These are phyloP conservation scores for Talaromyces funiculosus DNA, from an alignment of 2,329 filamentous ascomycete genomes.

Conservation along the genomic window DNA sequence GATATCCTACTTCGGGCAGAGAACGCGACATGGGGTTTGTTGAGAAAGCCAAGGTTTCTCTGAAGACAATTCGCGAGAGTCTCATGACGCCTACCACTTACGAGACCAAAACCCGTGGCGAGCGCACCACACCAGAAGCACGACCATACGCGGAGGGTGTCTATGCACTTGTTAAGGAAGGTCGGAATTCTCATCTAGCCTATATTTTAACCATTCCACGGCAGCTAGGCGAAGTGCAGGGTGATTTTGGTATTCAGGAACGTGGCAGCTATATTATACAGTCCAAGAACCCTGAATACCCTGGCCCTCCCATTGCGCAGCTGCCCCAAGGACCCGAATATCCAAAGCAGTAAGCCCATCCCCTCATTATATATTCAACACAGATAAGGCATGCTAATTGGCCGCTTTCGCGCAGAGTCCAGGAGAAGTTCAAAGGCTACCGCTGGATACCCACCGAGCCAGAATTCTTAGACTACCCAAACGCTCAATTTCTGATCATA, in stretches of 20 bases:
- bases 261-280: slow-evolving; percentile 74
- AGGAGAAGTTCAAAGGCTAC: slow-evolving; percentile 64
- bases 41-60: slow-evolving; percentile 62
- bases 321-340: slow-evolving; percentile 64
- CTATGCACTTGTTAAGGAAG: slow-evolving; percentile 71
- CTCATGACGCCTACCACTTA: slow-evolving; percentile 66
- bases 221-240: slow-evolving; percentile 65
- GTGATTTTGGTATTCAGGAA: slow-evolving; percentile 64
- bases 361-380: background rate
- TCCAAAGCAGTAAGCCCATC: slow-evolving; percentile 56
- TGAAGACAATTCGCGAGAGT: slow-evolving; percentile 64
- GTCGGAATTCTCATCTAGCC: slow-evolving; percentile 66
- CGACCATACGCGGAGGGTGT: slow-evolving; percentile 78
- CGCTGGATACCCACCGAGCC: slow-evolving; percentile 72
- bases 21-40: slow-evolving; percentile 80
- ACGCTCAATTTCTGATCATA: slow-evolving; percentile 72
- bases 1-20: slow-evolving; percentile 60
- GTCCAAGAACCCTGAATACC: slow-evolving; percentile 70
- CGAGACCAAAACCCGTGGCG: slow-evolving; percentile 68
- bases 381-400: background rate
- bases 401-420: slow-evolving; percentile 46
- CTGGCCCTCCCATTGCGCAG: slow-evolving; percentile 58
- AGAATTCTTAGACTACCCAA: slow-evolving; percentile 66
- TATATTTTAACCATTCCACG: slow-evolving; percentile 73
- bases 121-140: slow-evolving; percentile 62